Evolutionary conservation across 768 basidiomycete genomes (phyloP).

Genomic region (Pleurotus cornucopiae): DNA sequence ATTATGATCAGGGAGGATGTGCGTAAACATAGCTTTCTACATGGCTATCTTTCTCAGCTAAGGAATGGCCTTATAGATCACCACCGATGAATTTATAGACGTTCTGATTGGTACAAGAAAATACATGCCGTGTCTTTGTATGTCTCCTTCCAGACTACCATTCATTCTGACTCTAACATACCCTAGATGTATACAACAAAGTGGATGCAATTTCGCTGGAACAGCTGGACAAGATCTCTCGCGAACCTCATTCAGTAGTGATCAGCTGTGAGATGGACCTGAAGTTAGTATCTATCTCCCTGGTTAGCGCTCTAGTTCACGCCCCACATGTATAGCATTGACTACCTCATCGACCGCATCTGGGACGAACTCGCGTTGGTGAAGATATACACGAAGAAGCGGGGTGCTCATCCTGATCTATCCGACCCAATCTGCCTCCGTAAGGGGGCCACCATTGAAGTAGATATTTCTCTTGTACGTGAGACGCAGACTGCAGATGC

Average conservation of each 20-base stretch:
- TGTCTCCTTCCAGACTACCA: conserved; percentile 19
- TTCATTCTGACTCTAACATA: not conserved
- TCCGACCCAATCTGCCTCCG: conserved; percentile 87
- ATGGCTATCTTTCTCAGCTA: too few species aligned
- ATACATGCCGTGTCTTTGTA: conserved; percentile 91
- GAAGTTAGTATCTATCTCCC: conserved; percentile 48
- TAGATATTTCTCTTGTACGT: conserved; percentile 19
- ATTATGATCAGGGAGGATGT: conserved; percentile 99
- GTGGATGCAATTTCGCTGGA: conserved; percentile 85
- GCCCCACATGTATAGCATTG: conserved; percentile 39
- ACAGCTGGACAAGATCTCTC: conserved; percentile 77
- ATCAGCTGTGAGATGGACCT: conserved; percentile 95
- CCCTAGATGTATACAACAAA: conserved; percentile 91
- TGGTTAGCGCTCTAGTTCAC: conserved; percentile 4
- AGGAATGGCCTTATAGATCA: conserved; percentile 52
- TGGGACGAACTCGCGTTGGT: conserved; percentile 80
- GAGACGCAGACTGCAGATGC: not conserved
- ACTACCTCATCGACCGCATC: conserved; percentile 70
- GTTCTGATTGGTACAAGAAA: conserved; percentile 95
- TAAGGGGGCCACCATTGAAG: conserved; percentile 91
- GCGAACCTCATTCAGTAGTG: conserved; percentile 81
- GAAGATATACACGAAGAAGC: conserved; percentile 96
- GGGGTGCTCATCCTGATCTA: conserved; percentile 91
- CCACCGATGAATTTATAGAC: conserved; percentile 96
- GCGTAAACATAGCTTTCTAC: conserved; percentile 15